These are phyloP conservation scores for Aspergillus fumigatiaffinis DNA, from an alignment of 2,329 filamentous ascomycete genomes.

Conservation along the genomic window DNA sequence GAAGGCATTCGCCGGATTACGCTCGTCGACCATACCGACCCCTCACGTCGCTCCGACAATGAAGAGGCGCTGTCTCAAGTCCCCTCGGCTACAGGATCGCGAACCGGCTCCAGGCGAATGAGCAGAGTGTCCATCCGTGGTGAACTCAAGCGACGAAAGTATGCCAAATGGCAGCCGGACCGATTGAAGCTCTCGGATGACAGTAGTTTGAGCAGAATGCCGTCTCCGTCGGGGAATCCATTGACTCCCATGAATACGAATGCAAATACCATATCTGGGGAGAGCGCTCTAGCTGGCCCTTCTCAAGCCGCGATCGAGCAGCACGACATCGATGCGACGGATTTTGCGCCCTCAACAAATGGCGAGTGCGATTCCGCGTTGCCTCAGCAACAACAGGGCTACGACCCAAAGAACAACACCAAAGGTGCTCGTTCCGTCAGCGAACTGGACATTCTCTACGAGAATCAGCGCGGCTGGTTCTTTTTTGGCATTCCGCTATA, in stretches of 20 bases:
- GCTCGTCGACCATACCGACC: slow-evolving; percentile 40
- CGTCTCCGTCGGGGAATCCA: slow-evolving; percentile 5
- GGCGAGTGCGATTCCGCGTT: not conserved
- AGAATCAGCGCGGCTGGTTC: slow-evolving; percentile 90
- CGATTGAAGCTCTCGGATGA: slow-evolving; percentile 47
- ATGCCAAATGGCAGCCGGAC: slow-evolving; percentile 52
- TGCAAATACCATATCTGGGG: slow-evolving; percentile 2
- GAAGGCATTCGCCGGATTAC: slow-evolving; percentile 25
- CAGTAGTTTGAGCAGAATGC: slow-evolving; percentile 6
- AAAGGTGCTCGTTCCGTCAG: slow-evolving; percentile 25
- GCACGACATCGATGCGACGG: slow-evolving; percentile 12
- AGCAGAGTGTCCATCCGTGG: slow-evolving; percentile 33
- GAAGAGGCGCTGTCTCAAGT: slow-evolving; percentile 16
- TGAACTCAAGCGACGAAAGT: slow-evolving; percentile 41
- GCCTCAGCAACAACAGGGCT: not conserved
- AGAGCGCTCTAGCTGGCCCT: slow-evolving; percentile 1
- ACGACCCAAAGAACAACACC: not conserved
- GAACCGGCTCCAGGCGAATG: slow-evolving; percentile 18
- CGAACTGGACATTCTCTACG: slow-evolving; percentile 83
- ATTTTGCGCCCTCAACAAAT: slow-evolving; percentile 10
- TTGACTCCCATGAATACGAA: slow-evolving; percentile 10
- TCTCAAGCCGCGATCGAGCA: not conserved
- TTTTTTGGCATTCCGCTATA: slow-evolving; percentile 88
- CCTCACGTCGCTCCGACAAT: slow-evolving; percentile 20
- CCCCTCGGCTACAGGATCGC: slow-evolving; percentile 7